Evolutionary conservation across 805 yeast species (phyloP), one percentile per base, ranked within the genome.

Genomic region (Candida corydali): DNA sequence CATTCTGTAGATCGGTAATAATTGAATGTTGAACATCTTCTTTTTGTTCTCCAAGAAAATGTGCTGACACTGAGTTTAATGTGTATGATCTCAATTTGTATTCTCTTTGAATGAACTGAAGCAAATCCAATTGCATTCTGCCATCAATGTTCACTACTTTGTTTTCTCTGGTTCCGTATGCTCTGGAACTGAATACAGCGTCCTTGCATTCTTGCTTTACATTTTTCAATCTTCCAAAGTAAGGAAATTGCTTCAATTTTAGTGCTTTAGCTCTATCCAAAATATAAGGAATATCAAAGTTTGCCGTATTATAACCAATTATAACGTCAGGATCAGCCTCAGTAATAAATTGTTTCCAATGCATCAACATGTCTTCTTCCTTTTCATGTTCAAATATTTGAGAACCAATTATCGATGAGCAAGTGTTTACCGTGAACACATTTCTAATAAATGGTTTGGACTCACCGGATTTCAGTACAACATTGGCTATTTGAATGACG

Each of bases 11-110:
- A 37, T 86, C 95, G 0, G 98, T 87, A 59, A 93, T 93, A 46
- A 91, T 91, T 3, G 98, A 86, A 57, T 91, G 96, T 43, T 89
- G 98, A 8, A 93, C 99, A 55, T 93, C 99, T 63, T 93, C 99
- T 52, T 93, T 93, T 51, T 93, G 98, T 53, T 94, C 98, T 18
- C 86, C 86, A 48, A 93, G 58, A 53, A 94, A 93, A 51, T 87
- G 87, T 0, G 98, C 94, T 4, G 96, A 86, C 0, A 93, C 99
- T 0, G 97, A 85, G 60, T 93, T 93, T 59, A 93, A 70, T 0
- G 98, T 89, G 61, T 93, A 93, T 2, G 96, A 85, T 59, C 99
- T 77, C 50, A 93, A 70, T 57, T 93, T 94, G 62, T 87, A 88
- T 56, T 93, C 99, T 57, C 98, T 78, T 58, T 89, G 96, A 44